These are phyloP conservation scores for Thalassia testudinum DNA, from an alignment of 116 monocot species.

Conservation along the genomic window DNA sequence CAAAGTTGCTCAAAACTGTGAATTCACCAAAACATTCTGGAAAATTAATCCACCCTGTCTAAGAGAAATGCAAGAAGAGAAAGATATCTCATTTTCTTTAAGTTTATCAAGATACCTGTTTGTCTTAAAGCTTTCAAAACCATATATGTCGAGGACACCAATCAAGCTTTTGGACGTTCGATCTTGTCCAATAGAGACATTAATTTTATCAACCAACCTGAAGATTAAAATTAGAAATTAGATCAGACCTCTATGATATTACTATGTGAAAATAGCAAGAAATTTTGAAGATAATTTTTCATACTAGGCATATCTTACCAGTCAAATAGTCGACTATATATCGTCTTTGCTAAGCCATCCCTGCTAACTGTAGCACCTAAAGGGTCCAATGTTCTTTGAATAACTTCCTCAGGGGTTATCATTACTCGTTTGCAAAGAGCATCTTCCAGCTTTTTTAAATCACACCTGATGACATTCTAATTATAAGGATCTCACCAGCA, in stretches of 20 bases:
- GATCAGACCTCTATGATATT: too few species aligned
- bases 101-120: constrained; percentile 26
- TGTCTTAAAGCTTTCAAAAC: constrained; percentile 58
- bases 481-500: too few species aligned
- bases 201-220: constrained; percentile 58
- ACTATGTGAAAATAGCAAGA: not conserved
- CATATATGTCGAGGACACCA: constrained; percentile 71
- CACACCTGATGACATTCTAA: constrained; percentile 22
- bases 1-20: constrained; percentile 70
- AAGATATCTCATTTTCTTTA: not conserved
- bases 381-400: constrained; percentile 53
- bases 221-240: not conserved
- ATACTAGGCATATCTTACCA: constrained; percentile 18
- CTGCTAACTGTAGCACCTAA: constrained; percentile 38
- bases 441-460: constrained; percentile 36
- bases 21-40: not conserved
- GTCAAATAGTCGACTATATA: constrained; percentile 52
- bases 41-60: not conserved
- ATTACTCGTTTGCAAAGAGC: constrained; percentile 47
- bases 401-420: constrained; percentile 60
- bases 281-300: not conserved
- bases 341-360: constrained; percentile 58
- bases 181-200: constrained; percentile 57
- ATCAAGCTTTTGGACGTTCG: constrained; percentile 40
- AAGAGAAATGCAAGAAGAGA: not conserved